Evolutionary conservation across 1,284 basidiomycete species (phyloP), one percentile per base, ranked within the genome.

Genomic region (Cryptococcus jaspeensis): DNA sequence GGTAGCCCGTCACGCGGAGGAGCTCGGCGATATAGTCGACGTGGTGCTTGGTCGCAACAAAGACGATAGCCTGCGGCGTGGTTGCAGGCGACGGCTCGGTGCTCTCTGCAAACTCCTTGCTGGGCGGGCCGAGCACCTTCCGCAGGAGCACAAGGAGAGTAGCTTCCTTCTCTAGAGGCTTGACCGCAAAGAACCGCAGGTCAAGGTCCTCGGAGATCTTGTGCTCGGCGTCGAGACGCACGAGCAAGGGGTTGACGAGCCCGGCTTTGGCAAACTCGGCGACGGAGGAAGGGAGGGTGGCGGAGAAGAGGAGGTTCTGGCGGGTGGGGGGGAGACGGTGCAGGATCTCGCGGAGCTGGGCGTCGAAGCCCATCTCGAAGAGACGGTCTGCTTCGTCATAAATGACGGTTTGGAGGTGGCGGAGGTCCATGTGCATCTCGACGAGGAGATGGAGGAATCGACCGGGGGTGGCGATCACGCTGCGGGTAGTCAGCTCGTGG

Each of bases 211-310:
- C 80, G 67, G 92, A 95, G 73, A 99, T 92, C 78, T 97, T 98
- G 73, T 88, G 89, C 72, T 99, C 96, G 4, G 91, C 87, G 71
- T 99, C 96, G 38, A 99, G 82, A 23, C 96, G 88, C 18, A 99
- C 88, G 44, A 99, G 86, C 70, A 93, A 92, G 3, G 96, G 96
- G 67, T 96, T 89, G 62, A 89, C 86, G 20, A 99, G 80, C 32
- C 96, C 96, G 13, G 96, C 96, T 71, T 94, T 95, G 22, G 96
- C 93, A 69, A 99, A 99, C 58, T 98, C 95, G 52, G 98, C 93
- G 8, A 99, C 84, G 5, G 90, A 88, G 71, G 95, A 94, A 1
- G 96, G 96, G 3, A 99, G 81, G 0, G 96, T 99, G 0, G 96
- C 96, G 1, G 93, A 97, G 78, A 98, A 98, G 3, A 98, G 83